Base-by-base conservation (phyloP, 1,139 yeast genomes). In the Sporopachydermia cereana region DNA sequence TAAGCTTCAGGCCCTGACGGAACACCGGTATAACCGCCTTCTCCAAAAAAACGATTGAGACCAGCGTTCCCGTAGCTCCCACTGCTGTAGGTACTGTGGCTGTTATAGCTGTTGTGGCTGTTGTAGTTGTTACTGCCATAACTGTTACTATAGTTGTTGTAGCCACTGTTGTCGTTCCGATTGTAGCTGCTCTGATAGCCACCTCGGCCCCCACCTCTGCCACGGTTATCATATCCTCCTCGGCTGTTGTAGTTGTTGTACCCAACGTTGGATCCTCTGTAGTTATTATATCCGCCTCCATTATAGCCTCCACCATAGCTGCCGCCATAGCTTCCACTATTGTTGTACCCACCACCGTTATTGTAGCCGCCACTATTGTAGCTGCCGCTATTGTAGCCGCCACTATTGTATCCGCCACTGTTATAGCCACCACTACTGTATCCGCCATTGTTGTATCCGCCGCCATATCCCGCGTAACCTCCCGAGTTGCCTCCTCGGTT, bases 351-450 rank as follows among this genome's bases (percentile, higher is more conserved):
- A 25, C 45, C 41, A 25, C 46, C 24, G 23, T 46, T 27, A 24
- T 42, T 47, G 24, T 42, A 39, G 23, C 47, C 46, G 30, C 50
- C 47, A 36, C 50, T 49, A 21, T 46, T 45, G 45, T 50, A 45
- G 20, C 54, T 49, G 21, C 57, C 49, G 44, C 57, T 47, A 36
- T 59, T 52, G 44, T 52, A 47, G n/a, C 51, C 47, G 44, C 50
- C 42, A 29, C 47, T 44, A 25, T 41, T 34, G 42, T 47, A 36
- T 24, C 46, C 49, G 21, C 43, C 22, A 41, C 46, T 41, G 39
- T 48, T 43, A 31, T 45, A 42, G n/a, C 49, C 45, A 21, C 46
- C 18, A n/a, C n/a, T n/a, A n/a, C n/a, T n/a, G n/a, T n/a, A n/a
- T n/a, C n/a, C n/a, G n/a, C n/a, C n/a, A 36, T 45, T 18, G 41